Evolutionary conservation across 805 yeast species (phyloP).

Genomic region (Tetrapisispora fleetii): DNA sequence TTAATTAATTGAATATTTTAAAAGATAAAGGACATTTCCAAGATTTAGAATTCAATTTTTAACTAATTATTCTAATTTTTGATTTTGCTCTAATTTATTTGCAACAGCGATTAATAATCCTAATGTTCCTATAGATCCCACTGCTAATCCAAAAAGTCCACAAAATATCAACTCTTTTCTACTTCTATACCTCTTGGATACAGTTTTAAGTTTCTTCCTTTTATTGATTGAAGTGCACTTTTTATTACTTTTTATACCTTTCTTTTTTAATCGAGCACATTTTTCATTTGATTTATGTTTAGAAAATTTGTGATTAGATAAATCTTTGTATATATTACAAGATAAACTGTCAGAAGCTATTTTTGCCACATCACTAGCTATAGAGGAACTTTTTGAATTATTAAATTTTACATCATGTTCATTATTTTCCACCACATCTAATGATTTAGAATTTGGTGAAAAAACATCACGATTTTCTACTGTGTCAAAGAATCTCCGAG

Average conservation of each 20-base stretch:
- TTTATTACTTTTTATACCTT: background rate
- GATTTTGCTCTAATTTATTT: conserved; percentile 10
- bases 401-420: too few relatives aligned
- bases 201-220: background rate
- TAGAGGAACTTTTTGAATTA: too few relatives aligned
- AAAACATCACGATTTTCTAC: too few relatives aligned
- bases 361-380: background rate
- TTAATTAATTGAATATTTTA: too few relatives aligned
- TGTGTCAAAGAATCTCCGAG: too few relatives aligned
- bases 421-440: too few relatives aligned
- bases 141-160: conserved; percentile 13
- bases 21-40: background rate
- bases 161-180: conserved; percentile 7
- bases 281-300: background rate
- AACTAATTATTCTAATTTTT: background rate
- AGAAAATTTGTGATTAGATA: background rate
- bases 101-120: conserved; percentile 16
- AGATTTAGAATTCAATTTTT: background rate
- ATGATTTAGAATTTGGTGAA: too few relatives aligned
- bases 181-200: background rate
- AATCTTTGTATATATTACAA: background rate
- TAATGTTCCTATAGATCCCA: conserved; percentile 18
- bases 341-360: background rate
- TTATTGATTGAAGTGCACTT: conserved; percentile 1
- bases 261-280: background rate